Evolutionary conservation across 352 stramenopile species (phyloP).

Genomic region (Phytopythium vexans): DNA sequence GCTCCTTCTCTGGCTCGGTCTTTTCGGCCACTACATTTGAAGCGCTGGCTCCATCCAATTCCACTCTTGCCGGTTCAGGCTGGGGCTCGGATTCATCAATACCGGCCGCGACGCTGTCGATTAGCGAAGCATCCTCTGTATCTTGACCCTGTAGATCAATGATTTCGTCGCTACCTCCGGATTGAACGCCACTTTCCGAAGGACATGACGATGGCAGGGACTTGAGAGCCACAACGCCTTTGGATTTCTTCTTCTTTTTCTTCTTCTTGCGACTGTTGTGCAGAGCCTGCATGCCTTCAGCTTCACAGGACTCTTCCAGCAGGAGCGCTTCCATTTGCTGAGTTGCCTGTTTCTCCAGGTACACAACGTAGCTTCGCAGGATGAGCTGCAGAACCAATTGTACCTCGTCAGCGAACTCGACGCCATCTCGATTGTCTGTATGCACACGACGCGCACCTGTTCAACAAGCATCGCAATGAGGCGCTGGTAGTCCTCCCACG

Average conservation of each 20-base stretch:
- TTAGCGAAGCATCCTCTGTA: too few species aligned
- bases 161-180: too few species aligned
- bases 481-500: constrained; percentile 78
- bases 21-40: constrained; percentile 9
- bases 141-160: too few species aligned
- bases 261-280: constrained; percentile 38
- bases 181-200: too few species aligned
- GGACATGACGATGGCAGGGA: too few species aligned
- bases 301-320: constrained; percentile 46
- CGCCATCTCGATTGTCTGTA: too few species aligned
- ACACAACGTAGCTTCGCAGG: constrained; percentile 62
- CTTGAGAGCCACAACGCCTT: too few species aligned
- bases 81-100: constrained; percentile 20
- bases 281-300: constrained; percentile 5
- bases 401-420: too few species aligned
- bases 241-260: constrained; percentile 36
- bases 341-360: constrained; percentile 64
- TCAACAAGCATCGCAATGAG: constrained; percentile 86
- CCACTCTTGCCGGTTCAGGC: constrained; percentile 2
- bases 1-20: constrained; percentile 10
- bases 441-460: constrained; percentile 27
- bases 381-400: constrained; percentile 44
- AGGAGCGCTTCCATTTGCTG: constrained; percentile 77
- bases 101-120: too few species aligned
- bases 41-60: constrained; percentile 8